Percentiles rank a stretch among this genome's conserved stretches.
These are phyloP conservation scores for Penicillium salamii DNA, from an alignment of 495 filamentous ascomycete genomes.

Conservation along the genomic window DNA sequence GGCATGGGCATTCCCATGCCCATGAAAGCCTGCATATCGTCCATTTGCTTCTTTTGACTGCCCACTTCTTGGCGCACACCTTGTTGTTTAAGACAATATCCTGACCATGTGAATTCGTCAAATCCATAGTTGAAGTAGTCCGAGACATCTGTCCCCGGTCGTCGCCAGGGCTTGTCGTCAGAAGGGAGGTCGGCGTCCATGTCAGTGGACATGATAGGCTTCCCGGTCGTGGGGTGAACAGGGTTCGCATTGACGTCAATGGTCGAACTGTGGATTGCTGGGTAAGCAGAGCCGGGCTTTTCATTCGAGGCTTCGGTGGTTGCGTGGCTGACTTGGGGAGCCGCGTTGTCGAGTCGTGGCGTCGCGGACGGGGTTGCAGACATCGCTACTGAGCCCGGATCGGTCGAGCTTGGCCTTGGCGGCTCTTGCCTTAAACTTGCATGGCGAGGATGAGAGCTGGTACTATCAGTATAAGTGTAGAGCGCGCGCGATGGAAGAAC, in stretches of 20 bases:
- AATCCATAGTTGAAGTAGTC: conserved; percentile 99
- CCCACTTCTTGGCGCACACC: conserved; percentile 67
- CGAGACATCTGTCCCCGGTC: conserved; percentile 89
- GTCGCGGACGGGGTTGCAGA: conserved; percentile 37
- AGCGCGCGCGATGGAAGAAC: not conserved
- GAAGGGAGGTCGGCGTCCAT: conserved; percentile 75
- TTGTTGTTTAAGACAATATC: conserved; percentile 88
- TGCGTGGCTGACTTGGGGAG: conserved; percentile 38
- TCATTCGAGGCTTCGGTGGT: conserved; percentile 38
- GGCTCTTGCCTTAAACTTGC: conserved; percentile 59
- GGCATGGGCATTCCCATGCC: conserved; percentile 72
- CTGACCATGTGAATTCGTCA: conserved; percentile 97
- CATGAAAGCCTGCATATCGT: conserved; percentile 83
- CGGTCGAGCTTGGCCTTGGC: conserved; percentile 56
- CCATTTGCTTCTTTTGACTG: conserved; percentile 80
- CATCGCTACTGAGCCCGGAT: conserved; percentile 34
- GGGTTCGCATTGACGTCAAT: conserved; percentile 85
- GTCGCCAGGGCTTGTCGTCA: conserved; percentile 91
- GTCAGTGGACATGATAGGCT: conserved; percentile 68
- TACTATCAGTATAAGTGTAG: conserved; percentile 13
- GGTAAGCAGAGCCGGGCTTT: conserved; percentile 57
- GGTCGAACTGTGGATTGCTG: conserved; percentile 68
- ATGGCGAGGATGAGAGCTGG: conserved; percentile 41
- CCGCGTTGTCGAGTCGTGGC: conserved; percentile 39
- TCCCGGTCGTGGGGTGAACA: conserved; percentile 66